These are phyloP conservation scores for Avena sativa DNA, from an alignment of 176 grass and related monocot genomes.

Conservation along the genomic window DNA sequence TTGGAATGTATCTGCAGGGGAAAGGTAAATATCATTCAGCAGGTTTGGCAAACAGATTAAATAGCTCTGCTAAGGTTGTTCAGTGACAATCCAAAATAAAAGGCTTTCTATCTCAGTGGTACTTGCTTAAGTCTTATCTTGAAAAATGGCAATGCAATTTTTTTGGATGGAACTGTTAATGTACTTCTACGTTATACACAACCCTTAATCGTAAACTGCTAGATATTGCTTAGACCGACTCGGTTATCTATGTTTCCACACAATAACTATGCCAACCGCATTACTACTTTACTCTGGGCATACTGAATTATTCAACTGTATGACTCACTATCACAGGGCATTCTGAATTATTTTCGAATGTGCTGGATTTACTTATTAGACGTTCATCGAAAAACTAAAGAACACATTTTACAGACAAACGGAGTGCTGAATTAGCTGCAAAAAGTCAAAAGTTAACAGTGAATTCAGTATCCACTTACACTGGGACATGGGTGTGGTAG, in stretches of 20 bases:
- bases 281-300: neutral
- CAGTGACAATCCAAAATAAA: neutral
- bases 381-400: neutral
- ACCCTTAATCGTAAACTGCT: neutral
- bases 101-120: neutral
- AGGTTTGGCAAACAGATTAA: neutral
- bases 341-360: neutral
- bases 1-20: conserved; percentile 86
- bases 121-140: neutral
- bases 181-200: neutral
- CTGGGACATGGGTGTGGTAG: conserved; percentile 96
- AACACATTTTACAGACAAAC: no score
- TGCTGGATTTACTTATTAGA: neutral
- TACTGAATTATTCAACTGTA: neutral
- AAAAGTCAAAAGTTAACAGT: neutral
- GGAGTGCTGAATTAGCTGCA: neutral
- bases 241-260: neutral
- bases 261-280: neutral
- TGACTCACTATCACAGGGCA: neutral
- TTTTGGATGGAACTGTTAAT: neutral
- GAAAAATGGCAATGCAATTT: neutral
- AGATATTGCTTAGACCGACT: neutral
- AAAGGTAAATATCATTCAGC: conserved; percentile 1
- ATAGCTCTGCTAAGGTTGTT: neutral
- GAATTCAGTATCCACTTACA: conserved; percentile 46